phyloP scores from a whole-genome alignment of 1,284 basidiomycete genomes.

The Stereum hirsutum region DNA sequence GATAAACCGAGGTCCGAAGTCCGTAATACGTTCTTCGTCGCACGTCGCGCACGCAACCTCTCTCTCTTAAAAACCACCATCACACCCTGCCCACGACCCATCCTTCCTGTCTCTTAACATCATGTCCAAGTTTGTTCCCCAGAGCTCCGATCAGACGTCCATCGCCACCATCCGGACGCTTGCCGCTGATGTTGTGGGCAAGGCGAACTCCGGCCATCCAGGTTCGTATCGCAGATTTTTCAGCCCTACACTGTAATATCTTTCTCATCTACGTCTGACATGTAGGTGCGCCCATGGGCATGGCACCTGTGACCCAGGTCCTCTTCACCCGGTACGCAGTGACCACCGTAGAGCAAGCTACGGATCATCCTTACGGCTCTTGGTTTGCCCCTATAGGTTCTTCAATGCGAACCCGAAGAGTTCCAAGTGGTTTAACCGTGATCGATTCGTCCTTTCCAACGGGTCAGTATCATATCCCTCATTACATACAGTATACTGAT shows the following conservation, averaged over 20 bases:
- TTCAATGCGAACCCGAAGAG: slow-evolving; percentile 82
- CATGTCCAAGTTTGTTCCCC: slow-evolving; percentile 36
- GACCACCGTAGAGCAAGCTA: background rate
- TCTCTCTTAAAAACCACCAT: background rate
- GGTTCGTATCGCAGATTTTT: slow-evolving; percentile 33
- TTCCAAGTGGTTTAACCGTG: slow-evolving; percentile 89
- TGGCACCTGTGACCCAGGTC: slow-evolving; percentile 85
- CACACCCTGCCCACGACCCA: background rate
- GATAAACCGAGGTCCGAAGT: too few species aligned
- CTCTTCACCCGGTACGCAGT: slow-evolving; percentile 64
- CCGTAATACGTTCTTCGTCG: too few species aligned
- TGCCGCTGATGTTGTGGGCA: slow-evolving; percentile 63
- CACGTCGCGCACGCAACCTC: too few species aligned
- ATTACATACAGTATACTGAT: background rate
- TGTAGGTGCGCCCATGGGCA: slow-evolving; percentile 82
- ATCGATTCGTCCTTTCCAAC: slow-evolving; percentile 83
- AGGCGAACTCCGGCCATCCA: slow-evolving; percentile 91
- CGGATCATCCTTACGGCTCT: background rate
- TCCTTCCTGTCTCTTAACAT: slow-evolving; percentile 14
- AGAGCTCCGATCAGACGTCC: slow-evolving; percentile 43
- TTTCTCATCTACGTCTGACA: slow-evolving; percentile 9
- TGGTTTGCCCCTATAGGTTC: slow-evolving; percentile 41
- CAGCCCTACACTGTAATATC: background rate
- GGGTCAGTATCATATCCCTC: slow-evolving; percentile 35
- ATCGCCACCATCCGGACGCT: slow-evolving; percentile 65